Conservation (phyloP, 1,139 yeast species). For the Sugiyamaella sp. region DNA sequence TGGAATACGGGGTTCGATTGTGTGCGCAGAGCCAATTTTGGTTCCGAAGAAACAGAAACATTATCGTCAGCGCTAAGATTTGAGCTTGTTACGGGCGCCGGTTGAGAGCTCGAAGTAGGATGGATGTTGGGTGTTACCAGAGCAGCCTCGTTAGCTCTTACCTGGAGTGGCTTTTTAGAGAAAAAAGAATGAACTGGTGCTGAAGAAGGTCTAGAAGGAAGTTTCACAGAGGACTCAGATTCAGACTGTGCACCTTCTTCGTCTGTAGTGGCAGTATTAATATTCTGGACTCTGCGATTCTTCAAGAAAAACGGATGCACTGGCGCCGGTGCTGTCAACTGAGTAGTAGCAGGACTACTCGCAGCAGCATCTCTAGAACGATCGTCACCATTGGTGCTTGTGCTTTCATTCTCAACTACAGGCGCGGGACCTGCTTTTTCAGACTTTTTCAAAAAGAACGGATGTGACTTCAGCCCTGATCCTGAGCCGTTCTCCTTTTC, state of each 20-base stretch:
- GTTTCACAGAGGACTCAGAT: neutral
- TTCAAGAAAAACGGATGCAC: slow-evolving; percentile 14
- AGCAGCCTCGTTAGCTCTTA: neutral
- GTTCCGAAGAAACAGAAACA: neutral
- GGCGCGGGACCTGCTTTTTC: slow-evolving; percentile 4
- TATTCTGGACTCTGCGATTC: neutral
- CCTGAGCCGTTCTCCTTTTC: neutral
- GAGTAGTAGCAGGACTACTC: neutral
- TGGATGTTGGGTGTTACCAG: no score
- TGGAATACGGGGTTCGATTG: neutral
- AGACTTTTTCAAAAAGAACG: slow-evolving; percentile 13
- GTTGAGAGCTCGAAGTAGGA: no score
- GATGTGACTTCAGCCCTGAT: slow-evolving; percentile 4
- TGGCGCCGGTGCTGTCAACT: neutral
- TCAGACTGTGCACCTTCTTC: no score
- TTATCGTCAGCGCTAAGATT: neutral
- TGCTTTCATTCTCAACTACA: no score
- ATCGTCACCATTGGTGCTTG: neutral
- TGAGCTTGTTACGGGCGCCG: no score
- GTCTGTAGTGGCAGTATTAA: neutral
- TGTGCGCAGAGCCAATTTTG: slow-evolving; percentile 3
- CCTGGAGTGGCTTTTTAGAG: neutral
- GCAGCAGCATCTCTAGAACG: neutral
- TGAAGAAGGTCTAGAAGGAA: slow-evolving; percentile 2
- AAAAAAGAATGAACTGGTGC: slow-evolving; percentile 11